These are phyloP conservation scores for Wickerhamomyces silvicola DNA, from an alignment of 805 yeast species.

Conservation along the genomic window DNA sequence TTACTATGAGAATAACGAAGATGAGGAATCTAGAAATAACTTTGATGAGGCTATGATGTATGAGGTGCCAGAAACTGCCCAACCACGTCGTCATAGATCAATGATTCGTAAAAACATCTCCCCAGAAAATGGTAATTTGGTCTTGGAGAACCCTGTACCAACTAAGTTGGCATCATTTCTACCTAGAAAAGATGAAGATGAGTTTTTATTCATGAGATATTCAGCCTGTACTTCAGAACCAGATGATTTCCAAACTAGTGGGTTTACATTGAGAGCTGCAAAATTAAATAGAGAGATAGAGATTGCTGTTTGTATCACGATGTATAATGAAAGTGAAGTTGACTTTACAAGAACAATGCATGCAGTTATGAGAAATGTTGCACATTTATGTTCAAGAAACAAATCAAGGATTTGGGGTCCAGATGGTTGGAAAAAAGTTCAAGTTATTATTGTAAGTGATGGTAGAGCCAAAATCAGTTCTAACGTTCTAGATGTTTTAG, in stretches of 20 bases:
- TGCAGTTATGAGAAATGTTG: conserved; percentile 87
- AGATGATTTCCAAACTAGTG: conserved; percentile 70
- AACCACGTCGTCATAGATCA: conserved; percentile 62
- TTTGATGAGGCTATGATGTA: conserved; percentile 43
- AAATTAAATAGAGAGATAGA: conserved; percentile 89
- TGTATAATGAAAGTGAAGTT: conserved; percentile 94
- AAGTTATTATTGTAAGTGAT: conserved; percentile 86
- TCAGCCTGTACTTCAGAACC: conserved; percentile 96
- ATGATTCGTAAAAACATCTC: conserved; percentile 66
- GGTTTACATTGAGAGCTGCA: conserved; percentile 81
- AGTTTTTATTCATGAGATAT: conserved; percentile 92
- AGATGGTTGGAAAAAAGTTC: conserved; percentile 95
- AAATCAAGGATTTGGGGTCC: conserved; percentile 91
- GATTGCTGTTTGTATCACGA: conserved; percentile 84
- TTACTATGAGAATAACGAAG: conserved; percentile 9
- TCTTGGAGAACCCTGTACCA: conserved; percentile 92
- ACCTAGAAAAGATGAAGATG: conserved; percentile 85
- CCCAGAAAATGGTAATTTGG: conserved; percentile 75
- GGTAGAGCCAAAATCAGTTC: conserved; percentile 87
- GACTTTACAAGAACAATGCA: conserved; percentile 91
- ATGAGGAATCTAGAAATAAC: conserved; percentile 20
- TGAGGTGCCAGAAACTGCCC: conserved; percentile 26
- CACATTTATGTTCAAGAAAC: conserved; percentile 75
- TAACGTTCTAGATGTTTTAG: conserved; percentile 78
- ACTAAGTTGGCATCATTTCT: conserved; percentile 77